These are phyloP conservation scores for Bipolaris gigantea DNA, from an alignment of 2,329 filamentous ascomycete genomes.

Conservation along the genomic window DNA sequence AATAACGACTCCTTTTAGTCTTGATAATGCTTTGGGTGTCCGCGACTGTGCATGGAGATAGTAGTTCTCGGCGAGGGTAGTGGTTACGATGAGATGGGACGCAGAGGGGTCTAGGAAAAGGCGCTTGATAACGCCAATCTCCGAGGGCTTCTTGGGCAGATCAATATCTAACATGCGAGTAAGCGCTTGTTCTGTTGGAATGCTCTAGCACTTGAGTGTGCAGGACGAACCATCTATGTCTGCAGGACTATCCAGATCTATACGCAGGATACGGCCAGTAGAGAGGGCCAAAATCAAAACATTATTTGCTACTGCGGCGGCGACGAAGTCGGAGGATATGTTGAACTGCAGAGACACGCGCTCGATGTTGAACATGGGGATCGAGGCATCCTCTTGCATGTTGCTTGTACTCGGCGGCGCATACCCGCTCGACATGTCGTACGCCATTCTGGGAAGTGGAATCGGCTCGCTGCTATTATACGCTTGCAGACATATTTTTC, in stretches of 20 bases:
- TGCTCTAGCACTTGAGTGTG: not conserved
- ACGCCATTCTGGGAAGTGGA: constrained; percentile 60
- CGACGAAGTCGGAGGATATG: constrained; percentile 92
- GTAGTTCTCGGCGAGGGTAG: constrained; percentile 91
- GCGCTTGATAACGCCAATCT: constrained; percentile 88
- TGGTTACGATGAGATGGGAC: constrained; percentile 89
- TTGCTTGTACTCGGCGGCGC: constrained; percentile 66
- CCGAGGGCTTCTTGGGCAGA: constrained; percentile 86
- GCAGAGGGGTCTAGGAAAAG: constrained; percentile 98
- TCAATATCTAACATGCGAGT: constrained; percentile 74
- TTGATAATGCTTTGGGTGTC: constrained; percentile 77
- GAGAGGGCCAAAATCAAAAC: constrained; percentile 90
- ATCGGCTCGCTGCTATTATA: constrained; percentile 16
- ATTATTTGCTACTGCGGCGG: constrained; percentile 96
- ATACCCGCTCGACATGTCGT: constrained; percentile 73
- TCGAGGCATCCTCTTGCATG: constrained; percentile 60
- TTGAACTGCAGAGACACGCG: constrained; percentile 91
- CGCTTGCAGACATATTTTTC: constrained; percentile 18
- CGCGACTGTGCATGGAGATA: constrained; percentile 96
- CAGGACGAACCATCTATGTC: constrained; percentile 72
- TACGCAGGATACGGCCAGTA: constrained; percentile 88
- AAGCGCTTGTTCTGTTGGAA: constrained; percentile 8
- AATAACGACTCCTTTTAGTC: constrained; percentile 82
- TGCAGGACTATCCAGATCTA: constrained; percentile 88
- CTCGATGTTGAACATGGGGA: constrained; percentile 94